Evolutionary conservation across 345 rosid species (phyloP), one percentile per base, ranked within the genome.

Genomic region (Acer yangbiense): DNA sequence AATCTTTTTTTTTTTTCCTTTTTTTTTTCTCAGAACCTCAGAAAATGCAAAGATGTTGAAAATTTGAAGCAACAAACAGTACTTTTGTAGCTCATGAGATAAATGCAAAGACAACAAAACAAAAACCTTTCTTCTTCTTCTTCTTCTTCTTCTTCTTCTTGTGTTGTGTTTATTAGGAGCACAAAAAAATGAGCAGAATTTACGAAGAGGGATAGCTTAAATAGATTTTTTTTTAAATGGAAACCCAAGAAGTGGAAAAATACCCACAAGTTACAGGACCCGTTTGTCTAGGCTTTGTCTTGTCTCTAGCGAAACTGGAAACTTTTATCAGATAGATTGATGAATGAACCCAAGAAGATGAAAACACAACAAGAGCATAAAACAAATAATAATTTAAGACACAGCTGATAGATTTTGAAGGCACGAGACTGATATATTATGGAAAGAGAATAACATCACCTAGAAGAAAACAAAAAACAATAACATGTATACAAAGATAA

Each of bases 261-360:
- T 80, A 85, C 84, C 87, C 88, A 84, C 84, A 86, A 87, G 94
- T 87, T 83, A 9, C 46, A 88, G 88, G 88, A 87, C 82, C 82
- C 77, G 81, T 82, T 81, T 83, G 77, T 86, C 82, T 71, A 82
- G 65, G 83, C 76, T 76, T 20, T 60, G 64, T 60, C 27, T 20
- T 87, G 90, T 89, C 89, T 83, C 80, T 79, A 77, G 75, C 60
- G 73, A 86, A 83, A 85, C 81, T 81, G 80, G 77, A 86, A 81
- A 60, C 12, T 35, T 71, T 78, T 60, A 21, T 48, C 18, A 57
- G 4, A 20, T 20, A 8, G 64, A 60, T 52, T 71, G 52, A 79
- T 70, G 85, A 77, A 82, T 75, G 83, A 74, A 68, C 82, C 90
- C 90, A 93, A 86, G 79, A 84, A 88, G 90, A 89, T 82, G 87